Base-by-base conservation (phyloP, 2,329 filamentous ascomycete genomes). In the Calonectria fujianensis region DNA sequence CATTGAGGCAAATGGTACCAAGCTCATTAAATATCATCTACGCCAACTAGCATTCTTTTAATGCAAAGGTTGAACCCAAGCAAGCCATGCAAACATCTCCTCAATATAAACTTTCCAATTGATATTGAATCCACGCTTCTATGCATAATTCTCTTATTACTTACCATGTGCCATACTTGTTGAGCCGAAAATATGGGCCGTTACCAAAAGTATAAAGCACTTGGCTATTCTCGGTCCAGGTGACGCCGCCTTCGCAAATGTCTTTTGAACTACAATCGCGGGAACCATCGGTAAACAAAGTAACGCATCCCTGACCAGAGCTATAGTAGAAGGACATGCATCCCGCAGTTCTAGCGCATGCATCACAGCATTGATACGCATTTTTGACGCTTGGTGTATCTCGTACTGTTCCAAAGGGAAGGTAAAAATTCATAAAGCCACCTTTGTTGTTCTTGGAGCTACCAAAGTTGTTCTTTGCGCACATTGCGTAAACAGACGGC, bases 341-440 rank as follows among this genome's bases (percentile, higher is more conserved):
- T 29, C 35, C 57, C 13, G 16, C 35, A 1, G 32, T 11, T 41
- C 37, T 41, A 18, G 57, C 57, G 13, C 57, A 61, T 7, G 24
- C 37, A n/a, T 61, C 24, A 24, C 35, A 61, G 14, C 57, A 61
- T 16, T 61, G 31, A 24, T 61, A 61, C n/a, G 57, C 35, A 16
- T 41, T 61, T 18, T 41, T 13, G 20, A 20, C 57, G 14, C 24
- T 41, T 6, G 41, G 14, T 6, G 11, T 11, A 20, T 61, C 41
- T 24, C 41, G 57, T 1, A 27, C n/a, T 0, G 57, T 24, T 24
- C 57, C 35, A 41, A 61, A 61, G 13, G 35, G 35, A 5, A 61
- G 57, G 35, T 61, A 61, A 61, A 61, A 61, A 24, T 61, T 24
- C 8, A 35, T 41, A 24, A 41, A 61, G 35, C 57, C 57, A n/a